Evolutionary conservation across 2,329 filamentous ascomycete genomes (phyloP), one percentile per base, ranked within the genome.

Genomic region (Fusarium sp.): DNA sequence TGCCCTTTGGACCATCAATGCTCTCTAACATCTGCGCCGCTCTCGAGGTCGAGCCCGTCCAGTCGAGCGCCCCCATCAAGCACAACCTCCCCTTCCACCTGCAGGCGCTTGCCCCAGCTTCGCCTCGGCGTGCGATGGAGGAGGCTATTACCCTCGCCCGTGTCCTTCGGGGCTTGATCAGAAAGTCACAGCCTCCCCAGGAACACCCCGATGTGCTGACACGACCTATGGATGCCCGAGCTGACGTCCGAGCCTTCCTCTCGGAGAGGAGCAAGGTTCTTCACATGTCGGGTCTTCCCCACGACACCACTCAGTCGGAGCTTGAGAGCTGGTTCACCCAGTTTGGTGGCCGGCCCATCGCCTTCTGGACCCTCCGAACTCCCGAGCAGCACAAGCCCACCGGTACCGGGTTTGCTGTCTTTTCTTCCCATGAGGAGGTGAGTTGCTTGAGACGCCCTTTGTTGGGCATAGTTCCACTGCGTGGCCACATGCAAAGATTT

Each of bases 371-470:
- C 20, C 89, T 99, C 60, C 94, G 96, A 72, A 99, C 97, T 15
- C 97, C 97, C 4, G 97, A 99, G 84, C 97, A 98, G 86, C 97
- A 98, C 86, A 99, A 99, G 88, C 97, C 97, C n/a, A 99, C 97
- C 11, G 97, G 97, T 50, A 97, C 96, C 64, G 97, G 97, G 63
- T 99, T 99, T 84, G 97, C 97, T 59, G 96, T 99, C 66, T 99
- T 99, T 82, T 98, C 97, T 73, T 98, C 96, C 56, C 97, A 99
- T 81, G 97, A 99, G 88, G 97, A 99, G 92, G 95, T 98, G 87
- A 86, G 92, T 87, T 47, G 20, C 25, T 17, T 22, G 45, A 15
- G 63, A 32, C 12, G 11, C 45, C 33, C 15, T 20, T 6, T 9
- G 12, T 14, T 9, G 59, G 59, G 32, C 54, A 15, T 45, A 20